Evolutionary conservation across 768 basidiomycete species (phyloP), one percentile per base, ranked within the genome.

Genomic region (Cystofilobasidium capitatum): DNA sequence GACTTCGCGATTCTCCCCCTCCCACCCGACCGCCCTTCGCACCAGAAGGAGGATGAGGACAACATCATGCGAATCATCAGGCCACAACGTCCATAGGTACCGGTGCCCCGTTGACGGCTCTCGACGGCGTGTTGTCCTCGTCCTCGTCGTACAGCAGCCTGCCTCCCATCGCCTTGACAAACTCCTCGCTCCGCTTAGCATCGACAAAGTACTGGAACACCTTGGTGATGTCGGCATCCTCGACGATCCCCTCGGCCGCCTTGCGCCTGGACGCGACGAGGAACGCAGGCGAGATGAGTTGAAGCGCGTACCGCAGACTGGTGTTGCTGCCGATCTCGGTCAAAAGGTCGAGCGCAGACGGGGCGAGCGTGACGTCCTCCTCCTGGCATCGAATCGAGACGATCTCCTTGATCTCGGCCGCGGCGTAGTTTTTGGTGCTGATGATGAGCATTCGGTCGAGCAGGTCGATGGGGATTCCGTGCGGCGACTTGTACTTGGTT

Each of bases 381-480:
- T 99, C 96, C 78, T 92, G 86, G 66, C 66, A 68, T 16, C 94
- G 82, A 64, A 98, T 98, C 73, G 88, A 84, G 71, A 98, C 88
- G 72, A 99, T 98, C 76, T 94, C 86, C 71, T 85, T 82, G 45
- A 94, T 86, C 65, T 98, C 94, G 10, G 87, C 87, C 58, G 85
- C 82, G 14, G 80, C 76, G 75, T 99, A 99, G 16, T 87, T 85
- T 72, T 85, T 85, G 22, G 96, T 99, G 76, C 87, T 89, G 78
- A 99, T 92, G 73, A 99, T 99, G 71, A 98, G 80, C 54, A 97
- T 89, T 42, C 94, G 85, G 79, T 99, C 94, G 63, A 99, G 83
- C 39, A 98, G 81, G 77, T 98, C 94, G 37, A 89, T 86, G 0
- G 94, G 94, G 10, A 99, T 84, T 35, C 94, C 94, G 75, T 99